A percentile compares a stretch with the other conserved stretches of the same genome.
Conservation (phyloP, 306 rosid genomes). For the Quercus variabilis region DNA sequence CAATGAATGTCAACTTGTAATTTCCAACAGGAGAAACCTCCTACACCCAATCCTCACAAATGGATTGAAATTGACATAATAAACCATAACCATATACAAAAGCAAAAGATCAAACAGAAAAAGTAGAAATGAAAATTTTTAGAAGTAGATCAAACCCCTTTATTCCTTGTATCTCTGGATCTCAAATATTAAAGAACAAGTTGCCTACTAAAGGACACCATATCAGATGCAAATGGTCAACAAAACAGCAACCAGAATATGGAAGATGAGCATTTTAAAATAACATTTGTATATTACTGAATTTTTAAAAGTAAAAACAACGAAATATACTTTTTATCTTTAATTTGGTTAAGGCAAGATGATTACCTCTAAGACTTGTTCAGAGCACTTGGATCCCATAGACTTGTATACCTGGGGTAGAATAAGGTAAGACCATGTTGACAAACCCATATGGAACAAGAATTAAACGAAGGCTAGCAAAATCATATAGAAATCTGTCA, state of each 20-base stretch:
- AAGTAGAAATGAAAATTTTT: neutral
- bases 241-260: neutral
- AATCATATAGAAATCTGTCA: neutral
- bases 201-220: neutral
- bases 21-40: conserved; percentile 1
- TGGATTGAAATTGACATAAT: neutral
- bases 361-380: conserved; percentile 71
- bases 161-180: neutral
- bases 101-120: neutral
- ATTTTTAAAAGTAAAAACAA: neutral
- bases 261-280: neutral
- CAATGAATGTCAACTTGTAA: neutral
- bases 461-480: neutral
- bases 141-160: neutral
- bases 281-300: neutral
- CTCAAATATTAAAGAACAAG: neutral
- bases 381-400: conserved; percentile 59
- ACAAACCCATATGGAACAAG: neutral
- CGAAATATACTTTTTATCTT: neutral
- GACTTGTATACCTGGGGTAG: conserved; percentile 74
- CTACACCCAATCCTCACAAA: conserved; percentile 2
- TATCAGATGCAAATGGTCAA: neutral
- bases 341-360: neutral
- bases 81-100: neutral
- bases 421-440: conserved; percentile 6